These are phyloP conservation scores for Colletotrichum magnum DNA, from an alignment of 2,329 filamentous ascomycete species.

Conservation along the genomic window DNA sequence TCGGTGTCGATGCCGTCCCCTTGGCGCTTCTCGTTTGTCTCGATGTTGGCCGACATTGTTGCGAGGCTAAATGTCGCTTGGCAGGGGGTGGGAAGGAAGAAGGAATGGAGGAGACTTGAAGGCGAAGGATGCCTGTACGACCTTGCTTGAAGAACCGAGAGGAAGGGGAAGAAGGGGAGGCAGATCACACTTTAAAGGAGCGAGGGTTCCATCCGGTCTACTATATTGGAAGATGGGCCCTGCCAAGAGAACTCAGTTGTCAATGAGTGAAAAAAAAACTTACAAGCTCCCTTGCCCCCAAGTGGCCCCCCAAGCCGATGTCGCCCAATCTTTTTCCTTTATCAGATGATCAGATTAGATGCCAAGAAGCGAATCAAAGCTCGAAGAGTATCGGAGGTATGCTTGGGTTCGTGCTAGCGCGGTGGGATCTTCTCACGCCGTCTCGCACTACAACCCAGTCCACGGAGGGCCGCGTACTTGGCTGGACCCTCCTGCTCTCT, in stretches of 20 bases:
- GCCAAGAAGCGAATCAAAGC: slow-evolving; percentile 27
- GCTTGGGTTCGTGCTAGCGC: slow-evolving; percentile 38
- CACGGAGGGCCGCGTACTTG: slow-evolving; percentile 35
- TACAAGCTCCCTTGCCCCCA: too few relatives aligned
- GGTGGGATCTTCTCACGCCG: slow-evolving; percentile 30
- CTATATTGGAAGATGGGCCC: slow-evolving; percentile 27
- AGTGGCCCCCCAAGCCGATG: slow-evolving; percentile 24
- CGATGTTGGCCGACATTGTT: slow-evolving; percentile 31
- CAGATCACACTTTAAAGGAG: background rate
- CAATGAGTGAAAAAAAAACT: too few relatives aligned
- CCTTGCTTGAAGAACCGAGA: slow-evolving; percentile 31
- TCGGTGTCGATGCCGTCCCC: slow-evolving; percentile 28
- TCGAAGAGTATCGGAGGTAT: slow-evolving; percentile 21
- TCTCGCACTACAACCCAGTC: slow-evolving; percentile 14
- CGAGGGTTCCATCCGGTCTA: slow-evolving; percentile 19
- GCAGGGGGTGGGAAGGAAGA: slow-evolving; percentile 23
- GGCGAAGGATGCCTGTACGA: slow-evolving; percentile 31
- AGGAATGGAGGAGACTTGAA: slow-evolving; percentile 23
- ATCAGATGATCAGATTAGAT: slow-evolving; percentile 41
- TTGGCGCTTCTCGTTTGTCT: slow-evolving; percentile 11
- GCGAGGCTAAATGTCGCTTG: slow-evolving; percentile 10
- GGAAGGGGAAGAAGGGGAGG: background rate
- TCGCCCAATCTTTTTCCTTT: slow-evolving; percentile 34
- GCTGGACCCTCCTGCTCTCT: slow-evolving; percentile 19
- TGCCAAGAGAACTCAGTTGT: slow-evolving; percentile 2